Evolutionary conservation across 192 early-diverging fungal species (phyloP), one percentile per base, ranked within the genome.

Genomic region (Rhizoclosmatium sp.): DNA sequence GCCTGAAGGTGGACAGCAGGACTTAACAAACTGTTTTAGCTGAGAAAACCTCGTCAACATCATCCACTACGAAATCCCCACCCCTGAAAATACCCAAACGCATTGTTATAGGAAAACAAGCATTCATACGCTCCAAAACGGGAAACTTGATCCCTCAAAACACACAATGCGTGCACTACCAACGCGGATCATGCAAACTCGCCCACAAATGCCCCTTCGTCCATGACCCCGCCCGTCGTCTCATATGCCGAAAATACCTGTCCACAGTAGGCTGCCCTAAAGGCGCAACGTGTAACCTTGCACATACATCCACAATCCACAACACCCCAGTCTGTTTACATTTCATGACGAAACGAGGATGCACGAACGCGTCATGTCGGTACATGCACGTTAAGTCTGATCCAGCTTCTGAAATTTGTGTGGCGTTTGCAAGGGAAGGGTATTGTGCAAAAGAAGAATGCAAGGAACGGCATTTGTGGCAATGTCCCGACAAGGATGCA

Each of bases 191-290:
- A 9, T 68, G 66, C 66, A 5, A 68, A 0, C 66, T 68, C 2
- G 66, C 66, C 14, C 66, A 47, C 45, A 68, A 68, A 68, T 68
- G 66, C 66, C 66, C 66, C 45, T 68, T 46, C 66, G 5, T 68
- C 39, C 66, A 68, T 44, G 66, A 68, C 66, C 66, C 66, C 7
- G 5, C 23, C 5, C 66, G 16, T 14, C 39, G 66, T 16, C 45
- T 40, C 66, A 68, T 68, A 14, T 68, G 66, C 66, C 39, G 66
- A 2, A 68, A 68, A 68, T 47, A 68, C 66, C 12, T 68, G 14
- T 46, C 66, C 2, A n/a, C 39, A 2, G 66, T 47, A 10, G 66
- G 66, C 7, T 68, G 66, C 66, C 42, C 39, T 7, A 62, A 62
- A 40, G 66, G 12, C 42, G 14, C 40, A 2, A 10, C 66, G 0